Conservation (phyloP, 1,284 basidiomycete genomes). For the Xerocomus nothofagi region DNA sequence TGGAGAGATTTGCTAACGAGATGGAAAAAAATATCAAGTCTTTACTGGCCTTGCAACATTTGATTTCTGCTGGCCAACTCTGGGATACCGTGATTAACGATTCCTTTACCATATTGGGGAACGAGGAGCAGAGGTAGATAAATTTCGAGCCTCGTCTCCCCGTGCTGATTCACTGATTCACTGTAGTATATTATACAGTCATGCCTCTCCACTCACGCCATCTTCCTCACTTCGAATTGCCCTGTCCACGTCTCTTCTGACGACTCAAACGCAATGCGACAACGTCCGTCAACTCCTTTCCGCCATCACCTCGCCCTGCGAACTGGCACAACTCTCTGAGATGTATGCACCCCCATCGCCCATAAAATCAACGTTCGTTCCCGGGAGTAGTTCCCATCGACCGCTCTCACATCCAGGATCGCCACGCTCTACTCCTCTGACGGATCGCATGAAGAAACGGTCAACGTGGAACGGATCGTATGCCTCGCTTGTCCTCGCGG, state of each 20-base stretch:
- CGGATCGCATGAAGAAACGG: constrained; percentile 49
- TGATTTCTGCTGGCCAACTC: constrained; percentile 61
- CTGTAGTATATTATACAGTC: constrained; percentile 24
- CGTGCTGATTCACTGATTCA: background rate
- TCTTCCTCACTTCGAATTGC: constrained; percentile 64
- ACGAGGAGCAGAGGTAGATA: constrained; percentile 62
- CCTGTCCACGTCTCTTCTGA: constrained; percentile 68
- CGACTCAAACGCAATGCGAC: constrained; percentile 75
- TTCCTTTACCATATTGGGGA: constrained; percentile 61
- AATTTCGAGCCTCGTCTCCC: background rate
- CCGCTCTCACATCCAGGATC: constrained; percentile 47
- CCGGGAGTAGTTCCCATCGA: constrained; percentile 36
- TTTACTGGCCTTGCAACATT: constrained; percentile 59
- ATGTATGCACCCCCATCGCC: constrained; percentile 83
- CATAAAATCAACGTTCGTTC: constrained; percentile 40
- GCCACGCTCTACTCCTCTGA: constrained; percentile 26
- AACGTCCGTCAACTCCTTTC: constrained; percentile 74
- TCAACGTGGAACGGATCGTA: constrained; percentile 75
- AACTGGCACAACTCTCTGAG: constrained; percentile 70
- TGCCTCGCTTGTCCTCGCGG: constrained; percentile 44
- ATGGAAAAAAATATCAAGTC: constrained; percentile 42
- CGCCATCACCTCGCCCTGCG: constrained; percentile 66
- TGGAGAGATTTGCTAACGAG: constrained; percentile 1
- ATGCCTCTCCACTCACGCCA: constrained; percentile 47
- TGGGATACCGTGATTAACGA: constrained; percentile 75